Evolutionary conservation across 192 early-diverging fungal genomes (phyloP).

Genomic region (Coemansia interrupta): DNA sequence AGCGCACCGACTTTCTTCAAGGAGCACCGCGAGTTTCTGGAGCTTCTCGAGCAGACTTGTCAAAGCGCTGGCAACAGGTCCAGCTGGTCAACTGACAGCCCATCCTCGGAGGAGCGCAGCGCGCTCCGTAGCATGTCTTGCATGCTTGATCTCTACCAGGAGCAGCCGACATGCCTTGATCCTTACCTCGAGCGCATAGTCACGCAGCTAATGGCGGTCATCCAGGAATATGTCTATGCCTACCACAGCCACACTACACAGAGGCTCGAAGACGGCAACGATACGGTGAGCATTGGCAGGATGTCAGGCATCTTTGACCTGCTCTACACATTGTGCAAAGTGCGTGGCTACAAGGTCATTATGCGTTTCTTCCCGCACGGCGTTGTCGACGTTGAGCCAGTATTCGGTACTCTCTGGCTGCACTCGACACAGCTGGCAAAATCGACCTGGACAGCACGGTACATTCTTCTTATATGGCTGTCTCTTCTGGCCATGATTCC

Average conservation of each 20-base stretch:
- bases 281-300: constrained; percentile 13
- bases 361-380: constrained; percentile 90
- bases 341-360: constrained; percentile 86
- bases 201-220: constrained; percentile 18
- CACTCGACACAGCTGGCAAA: constrained; percentile 5
- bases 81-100: constrained; percentile 11
- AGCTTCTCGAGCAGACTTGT: constrained; percentile 13
- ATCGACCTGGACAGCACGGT: constrained; percentile 73
- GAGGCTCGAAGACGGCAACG: not conserved
- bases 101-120: constrained; percentile 16
- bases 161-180: constrained; percentile 49
- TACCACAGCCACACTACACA: constrained; percentile 16
- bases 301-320: constrained; percentile 31
- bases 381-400: constrained; percentile 83
- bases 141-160: constrained; percentile 40
- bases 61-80: constrained; percentile 11
- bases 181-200: constrained; percentile 46
- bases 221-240: constrained; percentile 29
- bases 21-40: constrained; percentile 35
- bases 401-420: constrained; percentile 64
- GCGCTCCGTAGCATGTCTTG: constrained; percentile 20
- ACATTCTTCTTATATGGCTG: constrained; percentile 84
- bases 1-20: constrained; percentile 41
- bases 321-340: constrained; percentile 77
- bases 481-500: constrained; percentile 94